Evolutionary conservation across 2,329 filamentous ascomycete species (phyloP).

Genomic region (Diaporthe capsici): DNA sequence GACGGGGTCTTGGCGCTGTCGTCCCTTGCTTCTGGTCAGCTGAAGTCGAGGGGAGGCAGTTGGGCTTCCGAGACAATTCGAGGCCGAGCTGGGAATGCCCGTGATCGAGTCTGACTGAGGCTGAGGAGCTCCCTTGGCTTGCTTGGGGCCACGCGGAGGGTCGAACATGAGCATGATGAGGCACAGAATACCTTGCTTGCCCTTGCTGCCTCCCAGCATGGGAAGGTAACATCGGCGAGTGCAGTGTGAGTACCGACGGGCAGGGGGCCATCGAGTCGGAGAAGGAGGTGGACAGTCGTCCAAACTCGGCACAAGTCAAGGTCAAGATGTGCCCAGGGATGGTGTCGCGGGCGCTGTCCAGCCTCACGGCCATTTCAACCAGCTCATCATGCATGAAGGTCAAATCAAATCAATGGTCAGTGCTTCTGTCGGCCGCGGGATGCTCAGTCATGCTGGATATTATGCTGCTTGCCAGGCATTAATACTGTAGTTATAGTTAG

Average conservation of each 20-base stretch:
- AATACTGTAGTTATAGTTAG: slow-evolving; percentile 1
- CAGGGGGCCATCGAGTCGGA: slow-evolving; percentile 5
- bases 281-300: background rate
- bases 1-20: slow-evolving; percentile 2
- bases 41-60: background rate
- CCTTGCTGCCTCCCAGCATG: slow-evolving; percentile 15
- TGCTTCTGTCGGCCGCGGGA: slow-evolving; percentile 35
- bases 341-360: background rate
- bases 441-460: slow-evolving; percentile 36
- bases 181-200: slow-evolving; percentile 5
- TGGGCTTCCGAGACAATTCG: slow-evolving; percentile 16
- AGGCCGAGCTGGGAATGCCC: slow-evolving; percentile 24
- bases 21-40: slow-evolving; percentile 15
- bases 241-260: slow-evolving; percentile 16
- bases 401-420: slow-evolving; percentile 35
- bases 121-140: slow-evolving; percentile 25
- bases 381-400: slow-evolving; percentile 57
- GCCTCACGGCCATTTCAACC: slow-evolving; percentile 39
- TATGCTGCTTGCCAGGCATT: background rate
- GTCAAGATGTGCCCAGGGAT: slow-evolving; percentile 21
- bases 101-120: slow-evolving; percentile 9
- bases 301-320: background rate
- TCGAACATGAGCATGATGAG: background rate
- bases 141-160: slow-evolving; percentile 6
- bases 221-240: slow-evolving; percentile 13